Percentiles rank a stretch among this genome's conserved stretches.
These are phyloP conservation scores for Ulmus americana DNA, from an alignment of 331 rosid genomes.

Conservation along the genomic window DNA sequence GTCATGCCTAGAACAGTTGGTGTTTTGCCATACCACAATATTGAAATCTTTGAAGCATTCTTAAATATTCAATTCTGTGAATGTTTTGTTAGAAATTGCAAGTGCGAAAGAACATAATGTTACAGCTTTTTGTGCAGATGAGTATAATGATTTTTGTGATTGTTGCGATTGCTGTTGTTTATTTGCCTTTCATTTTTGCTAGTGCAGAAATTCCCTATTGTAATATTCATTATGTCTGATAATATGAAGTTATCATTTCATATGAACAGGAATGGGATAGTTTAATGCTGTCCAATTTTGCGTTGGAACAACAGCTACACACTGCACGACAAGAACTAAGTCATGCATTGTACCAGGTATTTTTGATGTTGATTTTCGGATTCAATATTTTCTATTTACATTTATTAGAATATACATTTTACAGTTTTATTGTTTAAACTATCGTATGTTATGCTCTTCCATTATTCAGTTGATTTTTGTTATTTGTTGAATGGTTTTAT, in stretches of 20 bases:
- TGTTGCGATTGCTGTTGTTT: background rate
- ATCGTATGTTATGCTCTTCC: background rate
- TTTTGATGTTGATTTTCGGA: background rate
- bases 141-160: background rate
- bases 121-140: background rate
- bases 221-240: background rate
- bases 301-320: constrained; percentile 90
- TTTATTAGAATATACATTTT: background rate
- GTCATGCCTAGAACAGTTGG: background rate
- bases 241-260: background rate
- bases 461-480: background rate
- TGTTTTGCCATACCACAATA: background rate
- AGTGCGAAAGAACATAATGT: background rate
- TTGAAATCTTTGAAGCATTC: background rate
- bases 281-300: constrained; percentile 78
- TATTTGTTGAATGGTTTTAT: background rate
- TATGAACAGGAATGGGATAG: constrained; percentile 83
- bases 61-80: background rate
- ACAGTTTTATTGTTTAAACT: background rate
- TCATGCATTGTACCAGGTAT: constrained; percentile 96
- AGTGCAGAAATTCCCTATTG: background rate
- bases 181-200: background rate
- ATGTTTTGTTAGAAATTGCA: too few relatives aligned
- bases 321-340: constrained; percentile 98
- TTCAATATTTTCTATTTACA: background rate